These are phyloP conservation scores for Whalleya microplaca DNA, from an alignment of 2,329 filamentous ascomycete species.

Conservation along the genomic window DNA sequence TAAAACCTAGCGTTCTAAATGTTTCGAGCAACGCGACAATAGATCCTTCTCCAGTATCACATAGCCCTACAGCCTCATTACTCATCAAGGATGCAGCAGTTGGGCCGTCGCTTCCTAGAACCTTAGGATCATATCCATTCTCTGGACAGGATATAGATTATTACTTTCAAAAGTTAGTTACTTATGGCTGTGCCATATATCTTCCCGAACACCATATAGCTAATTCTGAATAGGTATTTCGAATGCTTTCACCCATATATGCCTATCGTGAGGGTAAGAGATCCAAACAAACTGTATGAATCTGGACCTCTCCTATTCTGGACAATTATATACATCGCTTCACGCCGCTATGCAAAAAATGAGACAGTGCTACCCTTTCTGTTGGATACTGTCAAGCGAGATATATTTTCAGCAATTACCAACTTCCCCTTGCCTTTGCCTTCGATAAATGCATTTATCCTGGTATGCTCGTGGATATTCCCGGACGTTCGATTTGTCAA, in stretches of 20 bases:
- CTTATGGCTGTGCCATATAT: neutral
- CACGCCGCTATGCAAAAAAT: conserved; percentile 52
- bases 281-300: conserved; percentile 56
- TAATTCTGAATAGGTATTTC: conserved; percentile 48
- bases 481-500: conserved; percentile 55
- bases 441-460: conserved; percentile 55
- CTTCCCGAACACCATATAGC: neutral
- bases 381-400: conserved; percentile 49
- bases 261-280: conserved; percentile 52
- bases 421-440: conserved; percentile 49
- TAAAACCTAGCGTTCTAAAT: conserved; percentile 8
- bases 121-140: conserved; percentile 52
- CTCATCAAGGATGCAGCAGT: conserved; percentile 17
- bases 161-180: conserved; percentile 55
- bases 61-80: conserved; percentile 34
- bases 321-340: conserved; percentile 55
- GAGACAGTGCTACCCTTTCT: conserved; percentile 48
- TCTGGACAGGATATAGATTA: conserved; percentile 58
- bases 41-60: conserved; percentile 33
- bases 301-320: conserved; percentile 55
- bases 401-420: conserved; percentile 50
- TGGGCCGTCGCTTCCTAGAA: conserved; percentile 43
- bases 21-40: conserved; percentile 11
- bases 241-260: conserved; percentile 57
- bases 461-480: conserved; percentile 56